phyloP scores from a whole-genome alignment of 345 rosid species.

The Xanthoceras sorbifolium region DNA sequence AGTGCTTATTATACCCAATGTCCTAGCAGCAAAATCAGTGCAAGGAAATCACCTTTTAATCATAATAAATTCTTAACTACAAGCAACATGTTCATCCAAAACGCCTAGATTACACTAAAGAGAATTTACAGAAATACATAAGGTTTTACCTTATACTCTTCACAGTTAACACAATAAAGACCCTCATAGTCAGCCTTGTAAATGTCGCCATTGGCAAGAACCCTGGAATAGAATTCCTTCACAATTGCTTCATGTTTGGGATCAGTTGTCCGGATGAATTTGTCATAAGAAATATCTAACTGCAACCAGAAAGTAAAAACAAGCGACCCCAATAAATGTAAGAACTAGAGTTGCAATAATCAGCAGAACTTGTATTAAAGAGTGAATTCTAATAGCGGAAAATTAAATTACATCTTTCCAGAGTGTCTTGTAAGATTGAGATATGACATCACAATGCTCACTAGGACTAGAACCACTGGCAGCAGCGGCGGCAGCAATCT shows the following conservation, averaged over 20 bases:
- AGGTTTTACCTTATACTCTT: conserved; percentile 82
- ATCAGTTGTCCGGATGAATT: conserved; percentile 93
- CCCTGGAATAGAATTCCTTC: conserved; percentile 75
- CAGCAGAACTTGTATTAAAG: background rate
- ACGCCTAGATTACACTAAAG: background rate
- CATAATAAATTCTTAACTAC: background rate
- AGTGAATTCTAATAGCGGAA: background rate
- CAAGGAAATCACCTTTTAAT: background rate
- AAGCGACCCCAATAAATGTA: background rate
- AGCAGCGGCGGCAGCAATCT: conserved; percentile 83
- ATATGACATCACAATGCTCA: conserved; percentile 82
- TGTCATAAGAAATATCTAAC: conserved; percentile 79
- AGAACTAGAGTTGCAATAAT: conserved; percentile 10
- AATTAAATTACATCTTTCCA: conserved; percentile 68
- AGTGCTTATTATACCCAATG: background rate
- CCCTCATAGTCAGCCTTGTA: conserved; percentile 93
- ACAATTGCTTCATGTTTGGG: conserved; percentile 85
- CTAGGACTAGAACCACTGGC: conserved; percentile 63
- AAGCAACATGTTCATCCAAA: background rate
- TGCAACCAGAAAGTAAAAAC: conserved; percentile 34
- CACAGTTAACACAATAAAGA: conserved; percentile 89
- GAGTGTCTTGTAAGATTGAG: conserved; percentile 68
- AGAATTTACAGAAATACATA: conserved; percentile 9
- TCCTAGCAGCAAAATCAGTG: background rate
- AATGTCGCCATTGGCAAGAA: conserved; percentile 86